Evolutionary conservation across 2,329 filamentous ascomycete genomes (phyloP), one percentile per base, ranked within the genome.

Genomic region (Epichloe elymi): DNA sequence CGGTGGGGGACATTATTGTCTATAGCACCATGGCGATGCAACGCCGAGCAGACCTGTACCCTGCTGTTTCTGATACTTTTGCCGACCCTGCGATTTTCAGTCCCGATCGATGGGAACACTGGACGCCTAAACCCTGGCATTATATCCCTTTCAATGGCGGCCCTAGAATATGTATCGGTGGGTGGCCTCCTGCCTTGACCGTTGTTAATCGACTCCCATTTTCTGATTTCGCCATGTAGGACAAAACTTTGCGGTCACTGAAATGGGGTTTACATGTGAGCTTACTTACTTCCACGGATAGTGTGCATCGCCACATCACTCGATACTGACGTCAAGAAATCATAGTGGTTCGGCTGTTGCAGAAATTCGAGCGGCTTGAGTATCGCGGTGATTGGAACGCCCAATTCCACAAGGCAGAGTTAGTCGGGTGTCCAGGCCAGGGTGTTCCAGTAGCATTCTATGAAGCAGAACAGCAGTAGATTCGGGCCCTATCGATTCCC

Each of bases 131-230:
- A 60, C 78, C 79, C 0, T 86, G 83, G 79, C 76, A 82, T 55
- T 88, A 85, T 62, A 75, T 88, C 41, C 85, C 85, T 4, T 88
- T 88, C 66, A 88, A 87, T 62, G 82, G 82, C 11, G 85, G 84
- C 1, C 82, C 85, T 42, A 71, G 85, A 35, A 85, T 87, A 61
- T 87, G 85, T 65, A 79, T 89, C 52, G 84, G 85, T 2, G 85
- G 90, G 73, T 30, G 26, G 26, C 10, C 26, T 10, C 8, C 8
- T 11, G 26, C 26, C 26, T 10, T 30, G 3, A 10, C 0, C 26
- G 3, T 4, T 30, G 26, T 11, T 10, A 0, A 10, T 10, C 3
- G 26, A 30, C 26, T 30, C 26, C 3, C 8, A 30, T 30, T 30
- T 30, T 30, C 26, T 30, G 8, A 30, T 30, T 30, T 11, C 26